Conservation (phyloP, 2,329 filamentous ascomycete genomes). For the Pseudocercospora fuligena region DNA sequence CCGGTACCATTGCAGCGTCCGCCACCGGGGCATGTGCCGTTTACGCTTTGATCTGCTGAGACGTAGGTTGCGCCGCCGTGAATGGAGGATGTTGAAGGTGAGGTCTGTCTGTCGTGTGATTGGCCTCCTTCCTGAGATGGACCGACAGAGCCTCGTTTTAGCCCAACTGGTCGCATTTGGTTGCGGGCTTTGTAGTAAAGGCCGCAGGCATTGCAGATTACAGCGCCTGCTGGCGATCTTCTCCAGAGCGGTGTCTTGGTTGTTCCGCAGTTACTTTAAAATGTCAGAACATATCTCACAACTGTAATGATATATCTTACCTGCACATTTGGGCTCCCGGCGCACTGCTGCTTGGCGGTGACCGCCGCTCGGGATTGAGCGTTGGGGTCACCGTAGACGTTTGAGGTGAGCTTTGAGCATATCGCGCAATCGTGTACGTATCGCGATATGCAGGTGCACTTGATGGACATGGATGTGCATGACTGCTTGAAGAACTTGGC, state of each 20-base stretch:
- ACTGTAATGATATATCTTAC: slow-evolving; percentile 50
- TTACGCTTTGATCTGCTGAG: slow-evolving; percentile 72
- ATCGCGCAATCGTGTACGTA: slow-evolving; percentile 13
- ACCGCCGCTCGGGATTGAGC: slow-evolving; percentile 17
- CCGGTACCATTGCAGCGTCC: slow-evolving; percentile 96
- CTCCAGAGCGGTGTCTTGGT: slow-evolving; percentile 94
- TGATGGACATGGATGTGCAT: slow-evolving; percentile 7
- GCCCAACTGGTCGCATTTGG: slow-evolving; percentile 83
- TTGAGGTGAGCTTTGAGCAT: slow-evolving; percentile 20
- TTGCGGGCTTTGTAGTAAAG: slow-evolving; percentile 94
- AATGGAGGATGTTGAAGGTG: slow-evolving; percentile 42
- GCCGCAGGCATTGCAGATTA: slow-evolving; percentile 97
- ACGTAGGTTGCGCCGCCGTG: slow-evolving; percentile 69
- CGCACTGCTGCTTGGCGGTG: slow-evolving; percentile 16
- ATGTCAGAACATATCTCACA: slow-evolving; percentile 12
- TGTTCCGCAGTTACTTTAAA: slow-evolving; percentile 86
- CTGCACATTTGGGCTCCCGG: slow-evolving; percentile 69
- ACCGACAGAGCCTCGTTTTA: slow-evolving; percentile 72
- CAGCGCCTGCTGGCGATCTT: slow-evolving; percentile 87
- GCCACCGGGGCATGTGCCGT: slow-evolving; percentile 92
- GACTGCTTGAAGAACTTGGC: slow-evolving; percentile 1
- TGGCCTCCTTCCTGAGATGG: slow-evolving; percentile 41
- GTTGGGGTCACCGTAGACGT: slow-evolving; percentile 14
- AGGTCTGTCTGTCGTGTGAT: slow-evolving; percentile 45
- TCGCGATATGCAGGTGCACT: slow-evolving; percentile 12